Evolutionary conservation across 2,329 filamentous ascomycete species (phyloP).

Genomic region (Microdochium trichocladiopsis): DNA sequence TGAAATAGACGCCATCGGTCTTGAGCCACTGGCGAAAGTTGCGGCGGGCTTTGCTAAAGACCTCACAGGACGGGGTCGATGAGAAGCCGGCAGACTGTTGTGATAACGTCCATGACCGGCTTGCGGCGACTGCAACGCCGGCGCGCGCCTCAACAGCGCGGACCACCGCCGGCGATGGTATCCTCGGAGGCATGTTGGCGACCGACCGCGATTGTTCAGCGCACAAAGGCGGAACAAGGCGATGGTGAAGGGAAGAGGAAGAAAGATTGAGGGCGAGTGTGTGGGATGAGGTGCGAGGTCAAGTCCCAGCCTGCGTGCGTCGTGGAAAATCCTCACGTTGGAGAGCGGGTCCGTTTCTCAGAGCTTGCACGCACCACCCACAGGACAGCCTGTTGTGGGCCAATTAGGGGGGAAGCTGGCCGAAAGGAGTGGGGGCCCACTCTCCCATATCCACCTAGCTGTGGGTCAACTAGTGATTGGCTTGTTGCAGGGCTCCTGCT

Average conservation of each 20-base stretch:
- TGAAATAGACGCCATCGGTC: conserved; percentile 3
- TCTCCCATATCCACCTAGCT: background rate
- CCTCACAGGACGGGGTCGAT: conserved; percentile 14
- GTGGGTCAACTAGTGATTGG: too few species aligned
- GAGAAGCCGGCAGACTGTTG: conserved; percentile 15
- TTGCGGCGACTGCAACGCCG: too few species aligned
- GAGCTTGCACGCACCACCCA: background rate
- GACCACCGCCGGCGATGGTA: conserved; percentile 1
- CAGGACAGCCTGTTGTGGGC: background rate
- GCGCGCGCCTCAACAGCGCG: background rate
- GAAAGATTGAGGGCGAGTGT: background rate
- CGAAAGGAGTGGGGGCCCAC: background rate
- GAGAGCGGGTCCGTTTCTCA: background rate
- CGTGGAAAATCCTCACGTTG: background rate
- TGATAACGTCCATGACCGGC: background rate
- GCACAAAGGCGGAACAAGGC: background rate
- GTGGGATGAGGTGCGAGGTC: background rate
- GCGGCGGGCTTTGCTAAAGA: conserved; percentile 12
- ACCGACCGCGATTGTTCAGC: background rate
- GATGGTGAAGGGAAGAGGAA: background rate
- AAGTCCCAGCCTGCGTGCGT: background rate
- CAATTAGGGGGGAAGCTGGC: background rate
- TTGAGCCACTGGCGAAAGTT: conserved; percentile 13
- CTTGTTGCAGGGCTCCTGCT: too few species aligned
- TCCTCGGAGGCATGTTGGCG: conserved; percentile 4